These are phyloP conservation scores for Ceratobasidium sp. DNA, from an alignment of 1,284 basidiomycete genomes.

Conservation along the genomic window DNA sequence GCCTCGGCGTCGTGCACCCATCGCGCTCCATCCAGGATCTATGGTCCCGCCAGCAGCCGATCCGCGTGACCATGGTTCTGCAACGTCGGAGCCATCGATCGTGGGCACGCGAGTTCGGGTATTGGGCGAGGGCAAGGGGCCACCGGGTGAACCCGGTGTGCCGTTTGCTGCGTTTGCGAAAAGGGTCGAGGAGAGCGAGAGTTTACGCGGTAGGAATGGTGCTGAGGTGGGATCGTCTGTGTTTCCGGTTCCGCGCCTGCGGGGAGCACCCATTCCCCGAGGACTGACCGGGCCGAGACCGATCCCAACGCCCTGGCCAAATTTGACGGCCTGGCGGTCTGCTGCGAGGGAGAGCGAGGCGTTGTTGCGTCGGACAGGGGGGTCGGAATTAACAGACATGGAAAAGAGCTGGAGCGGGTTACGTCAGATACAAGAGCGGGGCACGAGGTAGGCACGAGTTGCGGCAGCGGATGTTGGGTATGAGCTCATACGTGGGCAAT, in stretches of 20 bases:
- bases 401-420: slow-evolving; percentile 39
- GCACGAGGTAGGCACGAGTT: slow-evolving; percentile 10
- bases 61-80: slow-evolving; percentile 22
- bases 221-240: slow-evolving; percentile 16
- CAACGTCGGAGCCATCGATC: slow-evolving; percentile 62
- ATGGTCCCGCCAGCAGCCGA: background rate
- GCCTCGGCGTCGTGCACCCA: slow-evolving; percentile 15
- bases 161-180: slow-evolving; percentile 54
- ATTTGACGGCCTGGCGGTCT: slow-evolving; percentile 15
- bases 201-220: slow-evolving; percentile 62
- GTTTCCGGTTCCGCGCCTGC: slow-evolving; percentile 18
- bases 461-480: slow-evolving; percentile 76
- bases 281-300: slow-evolving; percentile 27
- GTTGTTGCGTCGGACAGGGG: slow-evolving; percentile 37
- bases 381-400: slow-evolving; percentile 42
- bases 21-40: slow-evolving; percentile 19
- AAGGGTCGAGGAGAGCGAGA: slow-evolving; percentile 71
- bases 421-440: slow-evolving; percentile 28
- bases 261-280: slow-evolving; percentile 20
- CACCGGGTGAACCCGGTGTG: slow-evolving; percentile 59
- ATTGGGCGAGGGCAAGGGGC: slow-evolving; percentile 67
- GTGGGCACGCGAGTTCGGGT: slow-evolving; percentile 64
- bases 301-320: slow-evolving; percentile 30
- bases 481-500: slow-evolving; percentile 57
- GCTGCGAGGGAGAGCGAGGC: slow-evolving; percentile 11